Base-by-base conservation (phyloP, 352 stramenopile species). In the Phytopythium helicoides region DNA sequence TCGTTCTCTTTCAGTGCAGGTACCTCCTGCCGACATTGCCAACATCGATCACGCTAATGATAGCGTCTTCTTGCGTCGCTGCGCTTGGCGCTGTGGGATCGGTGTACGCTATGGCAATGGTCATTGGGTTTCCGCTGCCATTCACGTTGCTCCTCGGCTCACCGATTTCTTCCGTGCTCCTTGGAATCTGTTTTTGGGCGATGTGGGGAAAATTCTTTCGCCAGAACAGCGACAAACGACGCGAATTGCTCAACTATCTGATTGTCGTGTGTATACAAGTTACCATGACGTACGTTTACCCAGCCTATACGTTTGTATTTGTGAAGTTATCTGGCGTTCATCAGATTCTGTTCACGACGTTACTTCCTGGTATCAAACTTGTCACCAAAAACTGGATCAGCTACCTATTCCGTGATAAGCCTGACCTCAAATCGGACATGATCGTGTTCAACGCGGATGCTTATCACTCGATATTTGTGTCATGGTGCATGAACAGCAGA, bases 121-220 rank as follows among this genome's bases (percentile, higher is more conserved):
- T 60, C 8, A 64, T 77, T 21, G 73, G 68, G 5, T 84, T 76
- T 33, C 69, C 73, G 5, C 36, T 84, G 22, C 64, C 73, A 11
- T 81, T 81, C 40, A 59, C 55, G 21, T 14, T 71, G 3, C 42
- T 66, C 6, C 23, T 71, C 2, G 66, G 54, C 2, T 68, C 62
- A 14, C 54, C 58, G 0, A 41, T 54, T 5, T 76, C 57, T 56
- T 60, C 56, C 0, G 34, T 39, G 1, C 46, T 61, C 12, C 48
- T 81, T 1, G 42, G 67, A 6, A 21, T 64, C 7, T 60, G 55
- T 41, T 70, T 69, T 26, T 56, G 23, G 3, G 38, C 49, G 15
- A 61, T 58, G 25, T 82, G 70, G 39, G 55, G 60, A 0, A 14
- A 26, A 3, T 57, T 51, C 15, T 39, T 84, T 36, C 59, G 51